Evolutionary conservation across 495 filamentous ascomycete species (phyloP).

Genomic region (Pyrenula aspistea): DNA sequence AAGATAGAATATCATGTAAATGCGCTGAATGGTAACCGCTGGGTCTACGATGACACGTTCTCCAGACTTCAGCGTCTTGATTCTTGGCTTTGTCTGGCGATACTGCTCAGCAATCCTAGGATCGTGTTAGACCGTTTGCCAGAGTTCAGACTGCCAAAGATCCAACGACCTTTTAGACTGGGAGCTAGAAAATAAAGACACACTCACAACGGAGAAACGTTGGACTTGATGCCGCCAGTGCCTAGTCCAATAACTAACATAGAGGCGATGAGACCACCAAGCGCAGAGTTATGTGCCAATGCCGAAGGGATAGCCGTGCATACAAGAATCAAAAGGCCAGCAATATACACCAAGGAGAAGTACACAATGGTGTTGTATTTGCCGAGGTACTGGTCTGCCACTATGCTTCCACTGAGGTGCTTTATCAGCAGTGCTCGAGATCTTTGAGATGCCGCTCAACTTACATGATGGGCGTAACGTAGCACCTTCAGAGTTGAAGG

Average conservation of each 20-base stretch:
- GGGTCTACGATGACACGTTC: slow-evolving; percentile 70
- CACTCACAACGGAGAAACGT: slow-evolving; percentile 20
- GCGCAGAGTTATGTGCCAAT: slow-evolving; percentile 31
- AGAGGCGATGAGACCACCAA: slow-evolving; percentile 35
- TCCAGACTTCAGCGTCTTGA: slow-evolving; percentile 42
- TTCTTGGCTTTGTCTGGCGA: slow-evolving; percentile 47
- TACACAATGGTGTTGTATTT: slow-evolving; percentile 57
- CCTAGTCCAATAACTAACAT: slow-evolving; percentile 36
- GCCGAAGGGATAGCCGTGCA: slow-evolving; percentile 33
- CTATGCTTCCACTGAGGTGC: slow-evolving; percentile 34
- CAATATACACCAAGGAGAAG: slow-evolving; percentile 36
- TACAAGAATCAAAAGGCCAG: slow-evolving; percentile 36
- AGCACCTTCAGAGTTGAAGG: too few relatives aligned
- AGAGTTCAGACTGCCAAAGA: too few relatives aligned
- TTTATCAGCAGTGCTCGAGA: too few relatives aligned
- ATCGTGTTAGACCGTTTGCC: too few relatives aligned
- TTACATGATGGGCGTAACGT: slow-evolving; percentile 36
- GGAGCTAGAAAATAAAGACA: neutral
- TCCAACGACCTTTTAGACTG: too few relatives aligned
- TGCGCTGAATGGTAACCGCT: slow-evolving; percentile 57
- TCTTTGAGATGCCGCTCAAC: too few relatives aligned
- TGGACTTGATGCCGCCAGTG: slow-evolving; percentile 68
- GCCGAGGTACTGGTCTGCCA: slow-evolving; percentile 55
- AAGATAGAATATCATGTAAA: slow-evolving; percentile 65
- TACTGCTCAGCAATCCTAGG: slow-evolving; percentile 67